Conservation (phyloP, 225 moss, liverwort and hornwort genomes). For the Polytrichum commune region DNA sequence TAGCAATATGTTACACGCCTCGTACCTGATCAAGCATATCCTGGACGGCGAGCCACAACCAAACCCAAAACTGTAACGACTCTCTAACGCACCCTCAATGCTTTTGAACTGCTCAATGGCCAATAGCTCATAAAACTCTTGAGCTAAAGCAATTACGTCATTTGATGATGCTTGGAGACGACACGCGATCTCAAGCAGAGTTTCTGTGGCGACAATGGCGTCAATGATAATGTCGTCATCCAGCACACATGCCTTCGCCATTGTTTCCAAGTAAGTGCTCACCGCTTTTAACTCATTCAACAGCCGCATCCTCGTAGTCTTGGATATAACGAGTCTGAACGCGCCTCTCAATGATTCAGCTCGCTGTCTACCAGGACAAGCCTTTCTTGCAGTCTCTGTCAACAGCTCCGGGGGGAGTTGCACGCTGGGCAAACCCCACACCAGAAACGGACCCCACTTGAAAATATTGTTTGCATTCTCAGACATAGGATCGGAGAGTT, state of each 20-base stretch:
- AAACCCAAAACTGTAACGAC: not conserved
- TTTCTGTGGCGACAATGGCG: not conserved
- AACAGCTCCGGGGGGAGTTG: not conserved
- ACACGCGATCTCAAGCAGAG: not conserved
- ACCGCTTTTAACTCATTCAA: slow-evolving; percentile 5
- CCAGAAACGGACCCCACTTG: slow-evolving; percentile 6
- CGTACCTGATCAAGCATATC: not conserved
- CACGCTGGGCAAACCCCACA: slow-evolving; percentile 10
- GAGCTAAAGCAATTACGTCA: slow-evolving; percentile 3
- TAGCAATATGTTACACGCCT: slow-evolving; percentile 1
- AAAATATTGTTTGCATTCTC: not conserved
- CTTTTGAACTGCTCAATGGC: not conserved
- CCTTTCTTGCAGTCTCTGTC: slow-evolving; percentile 1
- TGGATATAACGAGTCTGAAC: not conserved
- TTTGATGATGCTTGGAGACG: not conserved
- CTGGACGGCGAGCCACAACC: not conserved
- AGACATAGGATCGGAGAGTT: not conserved
- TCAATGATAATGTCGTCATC: not conserved
- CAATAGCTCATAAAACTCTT: not conserved
- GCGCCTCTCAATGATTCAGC: not conserved
- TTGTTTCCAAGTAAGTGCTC: not conserved
- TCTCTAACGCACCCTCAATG: not conserved
- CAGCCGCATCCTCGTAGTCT: not conserved
- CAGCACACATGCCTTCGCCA: not conserved
- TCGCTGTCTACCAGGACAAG: not conserved